Evolutionary conservation across 75 land plant genomes (phyloP).

Genomic region (Pinus albicaulis): DNA sequence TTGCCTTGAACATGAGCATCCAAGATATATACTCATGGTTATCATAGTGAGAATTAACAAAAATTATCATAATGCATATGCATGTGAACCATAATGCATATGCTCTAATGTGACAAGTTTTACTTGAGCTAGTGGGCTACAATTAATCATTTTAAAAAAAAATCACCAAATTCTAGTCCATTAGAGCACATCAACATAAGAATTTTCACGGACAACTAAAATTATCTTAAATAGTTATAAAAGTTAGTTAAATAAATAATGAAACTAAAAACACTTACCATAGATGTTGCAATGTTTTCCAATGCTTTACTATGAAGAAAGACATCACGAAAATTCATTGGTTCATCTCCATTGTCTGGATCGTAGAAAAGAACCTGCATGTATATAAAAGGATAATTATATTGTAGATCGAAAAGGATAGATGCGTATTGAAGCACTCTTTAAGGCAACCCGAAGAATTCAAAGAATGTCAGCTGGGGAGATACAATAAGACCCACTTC

Average conservation of each 20-base stretch:
- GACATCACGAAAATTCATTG: constrained; percentile 64
- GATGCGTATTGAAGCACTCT: not conserved
- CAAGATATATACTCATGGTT: too few relatives aligned
- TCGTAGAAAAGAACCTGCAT: constrained; percentile 61
- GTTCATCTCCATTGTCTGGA: constrained; percentile 48
- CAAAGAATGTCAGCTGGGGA: too few relatives aligned
- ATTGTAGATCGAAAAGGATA: not conserved
- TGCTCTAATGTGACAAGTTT: not conserved
- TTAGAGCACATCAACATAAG: not conserved
- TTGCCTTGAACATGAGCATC: too few relatives aligned
- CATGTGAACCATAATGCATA: not conserved
- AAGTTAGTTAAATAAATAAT: not conserved
- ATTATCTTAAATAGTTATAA: not conserved
- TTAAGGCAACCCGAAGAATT: not conserved
- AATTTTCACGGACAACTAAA: not conserved
- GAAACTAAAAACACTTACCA: constrained; percentile 39
- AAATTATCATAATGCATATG: not conserved
- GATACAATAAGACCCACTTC: too few relatives aligned
- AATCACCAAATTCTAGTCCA: not conserved
- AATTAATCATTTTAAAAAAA: not conserved
- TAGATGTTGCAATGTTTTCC: constrained; percentile 77
- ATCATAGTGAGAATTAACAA: too few relatives aligned
- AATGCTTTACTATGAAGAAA: constrained; percentile 87
- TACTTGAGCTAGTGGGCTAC: not conserved
- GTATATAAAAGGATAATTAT: not conserved